phyloP scores from a whole-genome alignment of 345 rosid species.

The Euphorbia pulcherrima region DNA sequence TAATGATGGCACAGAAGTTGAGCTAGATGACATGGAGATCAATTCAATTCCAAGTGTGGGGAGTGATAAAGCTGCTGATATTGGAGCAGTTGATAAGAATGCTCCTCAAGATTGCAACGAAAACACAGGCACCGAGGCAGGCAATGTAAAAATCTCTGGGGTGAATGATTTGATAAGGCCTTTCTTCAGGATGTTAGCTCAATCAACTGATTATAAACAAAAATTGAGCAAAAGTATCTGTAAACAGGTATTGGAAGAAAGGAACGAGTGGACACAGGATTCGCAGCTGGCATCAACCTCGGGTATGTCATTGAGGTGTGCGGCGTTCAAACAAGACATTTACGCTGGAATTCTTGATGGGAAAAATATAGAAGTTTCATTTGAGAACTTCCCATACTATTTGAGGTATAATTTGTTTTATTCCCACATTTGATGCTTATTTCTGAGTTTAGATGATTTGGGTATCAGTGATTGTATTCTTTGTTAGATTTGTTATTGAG shows the following conservation, averaged over 20 bases:
- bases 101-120: slow-evolving; percentile 52
- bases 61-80: slow-evolving; percentile 58
- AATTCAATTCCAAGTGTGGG: slow-evolving; percentile 42
- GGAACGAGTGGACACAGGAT: slow-evolving; percentile 59
- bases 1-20: slow-evolving; percentile 48
- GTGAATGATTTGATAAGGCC: slow-evolving; percentile 62
- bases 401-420: slow-evolving; percentile 49
- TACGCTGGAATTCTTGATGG: slow-evolving; percentile 80
- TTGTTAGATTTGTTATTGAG: not conserved
- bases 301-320: slow-evolving; percentile 49
- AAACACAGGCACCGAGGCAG: slow-evolving; percentile 59
- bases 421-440: slow-evolving; percentile 10
- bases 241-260: slow-evolving; percentile 78
- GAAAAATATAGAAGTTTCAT: slow-evolving; percentile 57
- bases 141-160: slow-evolving; percentile 66
- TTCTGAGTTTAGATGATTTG: not conserved
- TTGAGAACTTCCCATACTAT: slow-evolving; percentile 80
- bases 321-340: slow-evolving; percentile 57
- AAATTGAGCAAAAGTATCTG: slow-evolving; percentile 62
- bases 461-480: not conserved
- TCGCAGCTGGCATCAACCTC: slow-evolving; percentile 58
- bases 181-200: slow-evolving; percentile 57
- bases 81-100: slow-evolving; percentile 45
- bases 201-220: slow-evolving; percentile 52
- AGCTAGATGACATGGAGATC: slow-evolving; percentile 55